phyloP scores from a whole-genome alignment of 1,284 basidiomycete genomes.

The Cutaneotrichosporon sp. region DNA sequence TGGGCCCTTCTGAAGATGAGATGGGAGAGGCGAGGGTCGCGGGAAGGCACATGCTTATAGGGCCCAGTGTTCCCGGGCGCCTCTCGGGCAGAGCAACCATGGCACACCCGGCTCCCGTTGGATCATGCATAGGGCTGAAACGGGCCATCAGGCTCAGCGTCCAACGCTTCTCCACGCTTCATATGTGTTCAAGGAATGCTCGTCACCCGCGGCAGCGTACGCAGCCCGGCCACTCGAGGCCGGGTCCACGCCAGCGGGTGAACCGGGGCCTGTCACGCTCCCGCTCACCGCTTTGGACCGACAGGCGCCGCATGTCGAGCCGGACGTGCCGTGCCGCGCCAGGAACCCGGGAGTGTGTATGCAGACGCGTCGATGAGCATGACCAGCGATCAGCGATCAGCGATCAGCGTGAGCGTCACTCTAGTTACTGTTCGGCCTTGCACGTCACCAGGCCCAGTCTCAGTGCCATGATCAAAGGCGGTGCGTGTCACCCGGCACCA shows the following conservation, averaged over 20 bases:
- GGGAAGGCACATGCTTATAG: constrained; percentile 1
- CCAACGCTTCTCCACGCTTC: no score
- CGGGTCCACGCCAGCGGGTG: no score
- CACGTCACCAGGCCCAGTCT: no score
- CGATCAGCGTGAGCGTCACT: background rate
- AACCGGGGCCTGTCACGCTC: background rate
- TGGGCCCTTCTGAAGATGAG: background rate
- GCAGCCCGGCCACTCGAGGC: no score
- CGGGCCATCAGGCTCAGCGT: background rate
- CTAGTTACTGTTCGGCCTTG: no score
- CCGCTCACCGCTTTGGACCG: background rate
- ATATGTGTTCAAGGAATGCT: no score
- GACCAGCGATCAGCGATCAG: background rate
- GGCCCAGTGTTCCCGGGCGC: background rate
- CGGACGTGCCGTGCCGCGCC: background rate
- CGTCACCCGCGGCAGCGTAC: no score
- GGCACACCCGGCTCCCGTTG: background rate
- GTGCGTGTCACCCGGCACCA: no score
- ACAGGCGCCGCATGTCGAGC: background rate
- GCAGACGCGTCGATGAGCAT: background rate
- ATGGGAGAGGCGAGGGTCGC: background rate
- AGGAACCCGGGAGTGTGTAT: background rate
- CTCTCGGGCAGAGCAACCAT: background rate
- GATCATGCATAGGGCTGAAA: background rate
- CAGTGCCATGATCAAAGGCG: no score